Base-by-base conservation (phyloP, 1,284 basidiomycete species). In the Ceratobasidium papillatum region DNA sequence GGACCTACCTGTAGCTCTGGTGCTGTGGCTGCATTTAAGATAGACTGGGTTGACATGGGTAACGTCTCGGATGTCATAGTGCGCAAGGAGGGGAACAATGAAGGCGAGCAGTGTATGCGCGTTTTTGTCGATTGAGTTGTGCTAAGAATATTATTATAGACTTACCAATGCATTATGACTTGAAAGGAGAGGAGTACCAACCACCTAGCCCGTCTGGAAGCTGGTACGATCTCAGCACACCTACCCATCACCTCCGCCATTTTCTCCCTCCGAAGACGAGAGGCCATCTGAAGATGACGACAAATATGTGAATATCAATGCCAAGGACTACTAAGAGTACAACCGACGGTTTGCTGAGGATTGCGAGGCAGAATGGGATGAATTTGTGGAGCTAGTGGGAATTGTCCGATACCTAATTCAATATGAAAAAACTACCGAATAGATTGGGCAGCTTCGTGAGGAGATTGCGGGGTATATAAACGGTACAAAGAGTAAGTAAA, bases 401-500 rank as follows among this genome's bases (percentile, higher is more conserved):
- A 41, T 41, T 41, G 38, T 41, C 14, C 7, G 38, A 41, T 41
- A 41, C 14, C 38, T 41, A 14, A 41, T 41, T 14, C 38, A 41
- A 41, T 14, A 5, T 41, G 38, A 41, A 7, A 41, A 41, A 5
- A 41, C 38, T 7, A 41, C 14, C 7, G 14, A 41, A 5, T 14
- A 41, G 14, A 41, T 41, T 41, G 38, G 38, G 14, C 38, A 41
- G 14, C 38, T 41, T 41, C 14, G 38, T 14, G 14, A 41, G 38
- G 38, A 41, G 38, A 41, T 41, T 14, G 14, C 38, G 5, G 38
- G 38, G 14, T 41, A 41, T 41, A 14, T 41, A 14, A 41, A 14
- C 5, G 38, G 38, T 5, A 41, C 14, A 14, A 87, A 79, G 65
- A 75, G 86, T 86, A 72, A 14, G 78, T 78, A 17, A 22, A 0